A percentile compares a stretch with the other conserved stretches of the same genome.
Conservation (phyloP, 1,139 yeast species). For the Hyphopichia fennica region DNA sequence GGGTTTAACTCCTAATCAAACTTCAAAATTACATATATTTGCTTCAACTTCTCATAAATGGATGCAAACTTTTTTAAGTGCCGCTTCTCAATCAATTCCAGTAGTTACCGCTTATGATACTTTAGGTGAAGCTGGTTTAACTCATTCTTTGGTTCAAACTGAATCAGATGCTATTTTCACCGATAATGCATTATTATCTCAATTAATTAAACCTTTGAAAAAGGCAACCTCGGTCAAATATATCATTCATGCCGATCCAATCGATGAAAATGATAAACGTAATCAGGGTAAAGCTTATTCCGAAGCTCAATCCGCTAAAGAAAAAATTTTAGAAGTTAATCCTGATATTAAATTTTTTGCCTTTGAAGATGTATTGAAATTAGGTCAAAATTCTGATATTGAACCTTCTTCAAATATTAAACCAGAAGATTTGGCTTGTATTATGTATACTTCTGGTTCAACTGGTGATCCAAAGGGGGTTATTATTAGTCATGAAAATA, state of each 20-base stretch:
- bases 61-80: constrained; percentile 86
- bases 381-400: constrained; percentile 52
- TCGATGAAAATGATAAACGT: constrained; percentile 65
- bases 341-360: constrained; percentile 76
- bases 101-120: constrained; percentile 97
- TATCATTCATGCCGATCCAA: constrained; percentile 69
- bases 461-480: constrained; percentile 99
- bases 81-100: constrained; percentile 75
- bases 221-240: constrained; percentile 61
- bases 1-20: constrained; percentile 68
- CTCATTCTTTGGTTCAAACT: constrained; percentile 82
- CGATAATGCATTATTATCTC: constrained; percentile 69
- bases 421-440: constrained; percentile 80
- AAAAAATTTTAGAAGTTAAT: constrained; percentile 58
- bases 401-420: constrained; percentile 47
- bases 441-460: constrained; percentile 98
- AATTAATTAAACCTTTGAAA: constrained; percentile 70
- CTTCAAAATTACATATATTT: constrained; percentile 74
- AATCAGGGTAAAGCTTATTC: constrained; percentile 56
- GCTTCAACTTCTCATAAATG: constrained; percentile 85
- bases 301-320: constrained; percentile 57
- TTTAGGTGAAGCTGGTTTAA: constrained; percentile 87
- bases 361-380: constrained; percentile 60
- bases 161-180: constrained; percentile 77
- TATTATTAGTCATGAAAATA: constrained; percentile 72